Evolutionary conservation across 768 basidiomycete species (phyloP).

Genomic region (Pleurotus djamor): DNA sequence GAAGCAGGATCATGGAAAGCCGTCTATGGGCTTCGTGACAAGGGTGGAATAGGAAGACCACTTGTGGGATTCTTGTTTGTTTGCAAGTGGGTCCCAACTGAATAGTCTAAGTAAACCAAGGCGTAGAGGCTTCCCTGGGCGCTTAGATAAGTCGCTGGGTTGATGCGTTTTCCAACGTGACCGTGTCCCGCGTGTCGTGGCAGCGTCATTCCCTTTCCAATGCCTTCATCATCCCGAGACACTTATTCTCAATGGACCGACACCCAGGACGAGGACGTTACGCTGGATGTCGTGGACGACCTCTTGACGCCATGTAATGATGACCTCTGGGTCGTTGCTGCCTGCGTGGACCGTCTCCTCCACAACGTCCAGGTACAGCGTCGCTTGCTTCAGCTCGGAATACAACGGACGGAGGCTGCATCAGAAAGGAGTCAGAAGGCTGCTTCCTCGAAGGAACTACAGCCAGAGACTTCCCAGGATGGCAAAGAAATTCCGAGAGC

Average conservation of each 20-base stretch:
- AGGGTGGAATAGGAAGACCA: not conserved
- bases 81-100: too few species aligned
- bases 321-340: constrained; percentile 78
- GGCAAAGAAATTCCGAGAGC: constrained; percentile 13
- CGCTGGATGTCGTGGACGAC: constrained; percentile 41
- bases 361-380: constrained; percentile 54
- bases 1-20: not conserved
- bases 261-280: constrained; percentile 58
- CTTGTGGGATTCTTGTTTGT: not conserved
- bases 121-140: too few species aligned
- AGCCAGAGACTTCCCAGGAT: not conserved
- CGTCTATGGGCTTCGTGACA: not conserved
- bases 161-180: not conserved
- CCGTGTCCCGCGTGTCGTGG: not conserved
- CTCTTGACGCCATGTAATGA: constrained; percentile 52
- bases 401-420: constrained; percentile 54
- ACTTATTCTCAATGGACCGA: constrained; percentile 52
- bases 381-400: constrained; percentile 59
- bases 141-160: not conserved
- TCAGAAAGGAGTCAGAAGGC: constrained; percentile 43
- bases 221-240: constrained; percentile 33
- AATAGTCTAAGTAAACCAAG: too few species aligned
- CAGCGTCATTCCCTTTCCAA: constrained; percentile 19
- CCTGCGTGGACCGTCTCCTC: constrained; percentile 67
- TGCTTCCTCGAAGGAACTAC: constrained; percentile 12